phyloP scores from a whole-genome alignment of 768 basidiomycete species.

The Termitomyces sp. region DNA sequence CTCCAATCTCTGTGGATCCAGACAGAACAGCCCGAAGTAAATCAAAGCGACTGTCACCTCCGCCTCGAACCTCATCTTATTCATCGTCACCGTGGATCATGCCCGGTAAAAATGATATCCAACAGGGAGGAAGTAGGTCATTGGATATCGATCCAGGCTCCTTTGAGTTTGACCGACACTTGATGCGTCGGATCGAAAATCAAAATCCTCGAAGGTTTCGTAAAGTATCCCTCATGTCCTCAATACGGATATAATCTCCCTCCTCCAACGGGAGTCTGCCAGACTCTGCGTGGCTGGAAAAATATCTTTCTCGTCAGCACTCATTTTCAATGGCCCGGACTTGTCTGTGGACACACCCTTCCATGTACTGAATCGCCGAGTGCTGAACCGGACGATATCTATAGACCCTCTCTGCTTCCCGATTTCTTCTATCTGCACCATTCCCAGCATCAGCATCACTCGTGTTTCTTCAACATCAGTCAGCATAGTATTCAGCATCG shows the following conservation, averaged over 20 bases:
- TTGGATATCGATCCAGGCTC: slow-evolving; percentile 28
- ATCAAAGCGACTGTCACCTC: slow-evolving; percentile 24
- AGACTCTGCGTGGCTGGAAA: neutral
- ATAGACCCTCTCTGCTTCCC: slow-evolving; percentile 8
- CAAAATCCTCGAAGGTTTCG: slow-evolving; percentile 26
- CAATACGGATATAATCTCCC: slow-evolving; percentile 7
- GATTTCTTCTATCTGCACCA: slow-evolving; percentile 8
- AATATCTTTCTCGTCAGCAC: neutral
- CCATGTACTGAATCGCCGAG: neutral
- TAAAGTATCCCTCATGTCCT: slow-evolving; percentile 12
- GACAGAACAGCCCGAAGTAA: slow-evolving; percentile 14
- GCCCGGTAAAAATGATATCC: slow-evolving; percentile 26
- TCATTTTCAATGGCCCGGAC: slow-evolving; percentile 6
- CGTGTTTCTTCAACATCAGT: slow-evolving; percentile 11
- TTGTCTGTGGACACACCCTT: slow-evolving; percentile 6
- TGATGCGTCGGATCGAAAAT: slow-evolving; percentile 38
- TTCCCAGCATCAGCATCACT: slow-evolving; percentile 18
- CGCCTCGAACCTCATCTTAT: slow-evolving; percentile 31
- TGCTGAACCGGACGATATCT: neutral
- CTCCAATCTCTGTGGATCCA: slow-evolving; percentile 13
- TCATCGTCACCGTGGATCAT: slow-evolving; percentile 34
- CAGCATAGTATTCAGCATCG: slow-evolving; percentile 16
- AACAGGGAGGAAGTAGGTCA: slow-evolving; percentile 29
- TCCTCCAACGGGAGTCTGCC: neutral
- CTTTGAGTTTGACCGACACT: slow-evolving; percentile 37